Base-by-base conservation (phyloP, 768 basidiomycete species). In the Austroboletus festivus region DNA sequence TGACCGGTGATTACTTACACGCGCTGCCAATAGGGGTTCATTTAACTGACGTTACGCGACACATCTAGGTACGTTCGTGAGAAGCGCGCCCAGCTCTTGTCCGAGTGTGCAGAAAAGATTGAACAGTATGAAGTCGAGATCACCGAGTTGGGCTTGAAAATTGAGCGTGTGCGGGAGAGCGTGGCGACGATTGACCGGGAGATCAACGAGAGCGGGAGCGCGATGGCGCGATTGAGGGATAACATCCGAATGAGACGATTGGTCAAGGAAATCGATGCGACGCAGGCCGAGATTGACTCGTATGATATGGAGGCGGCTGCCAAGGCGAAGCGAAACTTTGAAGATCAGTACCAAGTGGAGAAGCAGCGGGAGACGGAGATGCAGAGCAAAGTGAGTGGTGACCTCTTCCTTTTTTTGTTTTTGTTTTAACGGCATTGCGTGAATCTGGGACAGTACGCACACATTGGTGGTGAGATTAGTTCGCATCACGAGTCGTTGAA, bases 221-320 rank as follows among this genome's bases (percentile, higher is more conserved):
- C 77, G 11, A 63, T 84, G 40, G 78, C 84, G 21, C 88, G 85
- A 64, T 67, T 91, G 46, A 80, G 86, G 52, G 89, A 93, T 63
- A 99, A 97, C 64, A 71, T 92, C 38, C 81, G 88, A 4, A 81
- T 90, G 46, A 76, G 91, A 48, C 78, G 79, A 59, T 73, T 91
- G 20, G 73, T 76, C 47, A 72, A 74, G 39, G 81, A 90, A 46
- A 86, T 96, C 23, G 72, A 71, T 23, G 72, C 73, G 1, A 82
- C 84, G 7, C 81, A 89, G 60, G 73, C 71, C 11, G 77, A 93
- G 65, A 86, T 96, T 46, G 83, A 84, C 39, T 70, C 73, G 6
- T 76, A 81, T 50, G 89, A 97, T 67, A 79, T 97, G 70, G 92
- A 94, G 55, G 83, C 82, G 52, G 90, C 92, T 18, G 86, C 85